phyloP scores from a whole-genome alignment of 805 yeast species.

The Zygosaccharomyces kombuchaensis region DNA sequence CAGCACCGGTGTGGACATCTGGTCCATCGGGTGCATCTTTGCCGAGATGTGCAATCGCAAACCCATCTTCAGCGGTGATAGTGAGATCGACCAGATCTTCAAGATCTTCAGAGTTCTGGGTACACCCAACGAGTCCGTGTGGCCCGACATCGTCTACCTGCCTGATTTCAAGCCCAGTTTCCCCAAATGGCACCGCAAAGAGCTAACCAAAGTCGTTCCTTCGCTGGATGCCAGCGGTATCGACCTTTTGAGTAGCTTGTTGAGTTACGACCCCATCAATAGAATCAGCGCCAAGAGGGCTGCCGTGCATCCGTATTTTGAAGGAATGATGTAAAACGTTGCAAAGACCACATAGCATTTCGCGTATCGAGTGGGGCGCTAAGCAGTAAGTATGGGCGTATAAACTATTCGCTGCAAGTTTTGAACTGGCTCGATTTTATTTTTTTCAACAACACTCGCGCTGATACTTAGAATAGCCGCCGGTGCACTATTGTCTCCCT shows the following conservation, averaged over 20 bases:
- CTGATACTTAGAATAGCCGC: no score
- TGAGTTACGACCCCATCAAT: conserved; percentile 88
- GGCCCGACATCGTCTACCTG: conserved; percentile 93
- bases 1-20: conserved; percentile 94
- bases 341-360: no score
- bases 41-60: conserved; percentile 99
- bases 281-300: conserved; percentile 95
- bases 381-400: no score
- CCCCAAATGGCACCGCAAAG: conserved; percentile 85
- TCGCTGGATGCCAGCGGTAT: conserved; percentile 78
- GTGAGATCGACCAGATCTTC: conserved; percentile 91
- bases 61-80: conserved; percentile 93
- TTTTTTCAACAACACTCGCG: no score
- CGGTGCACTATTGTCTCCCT: no score
- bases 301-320: conserved; percentile 67
- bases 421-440: no score
- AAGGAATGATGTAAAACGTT: conserved; percentile 11
- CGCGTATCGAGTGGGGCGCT: no score
- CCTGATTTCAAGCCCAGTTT: conserved; percentile 85
- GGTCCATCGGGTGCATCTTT: conserved; percentile 98
- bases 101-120: conserved; percentile 93
- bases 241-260: conserved; percentile 70
- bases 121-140: conserved; percentile 89
- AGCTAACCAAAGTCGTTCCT: conserved; percentile 73
- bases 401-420: no score